Base-by-base conservation (phyloP, 352 stramenopile genomes). In the Globisporangium cystogenes region DNA sequence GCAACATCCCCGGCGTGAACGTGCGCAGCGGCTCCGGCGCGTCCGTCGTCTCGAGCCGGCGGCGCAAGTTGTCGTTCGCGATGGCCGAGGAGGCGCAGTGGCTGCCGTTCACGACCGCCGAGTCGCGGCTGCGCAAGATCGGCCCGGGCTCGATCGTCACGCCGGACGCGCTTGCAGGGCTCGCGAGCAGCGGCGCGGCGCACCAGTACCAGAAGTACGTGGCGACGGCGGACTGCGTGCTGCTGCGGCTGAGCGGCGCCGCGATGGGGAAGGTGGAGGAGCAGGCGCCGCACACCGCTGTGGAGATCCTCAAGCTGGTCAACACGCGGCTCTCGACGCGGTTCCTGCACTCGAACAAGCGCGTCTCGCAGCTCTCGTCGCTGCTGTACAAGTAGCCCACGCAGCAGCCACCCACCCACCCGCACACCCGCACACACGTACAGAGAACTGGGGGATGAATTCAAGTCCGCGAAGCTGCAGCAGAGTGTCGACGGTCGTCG, bases 261-360 rank as follows among this genome's bases (percentile, higher is more conserved):
- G 73, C 76, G 11, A 82, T 89, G 76, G 60, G 81, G 46, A 74
- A 62, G 26, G 51, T 91, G 20, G 74, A 90, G 48, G 56, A 55
- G 0, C 66, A 74, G 11, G 72, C 76, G 11, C 81, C 81, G 2
- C 70, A 90, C 55, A 87, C 76, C 14, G 81, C 81, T 4, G 73
- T 92, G 7, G 76, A 72, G n/a, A 74, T 92, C 35, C 70, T 92
- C 41, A 87, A 82, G 59, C 62, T 86, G 21, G 74, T 88, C 48
- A 88, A 87, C 48, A 37, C 66, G 46, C 68, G 67, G n/a, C 67
- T 90, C 50, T 65, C 76, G 8, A 65, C 71, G 33, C 75, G 74
- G 1, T 90, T 87, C 51, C 62, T 82, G 33, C 70, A 86, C 55
- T 77, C 76, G 7, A 90, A 82, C 67, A 88, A 90, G 43, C 76